A percentile compares a stretch with the other conserved stretches of the same genome.
Conservation (phyloP, 208 protist species). For the Herpetomonas samuelpessoai region DNA sequence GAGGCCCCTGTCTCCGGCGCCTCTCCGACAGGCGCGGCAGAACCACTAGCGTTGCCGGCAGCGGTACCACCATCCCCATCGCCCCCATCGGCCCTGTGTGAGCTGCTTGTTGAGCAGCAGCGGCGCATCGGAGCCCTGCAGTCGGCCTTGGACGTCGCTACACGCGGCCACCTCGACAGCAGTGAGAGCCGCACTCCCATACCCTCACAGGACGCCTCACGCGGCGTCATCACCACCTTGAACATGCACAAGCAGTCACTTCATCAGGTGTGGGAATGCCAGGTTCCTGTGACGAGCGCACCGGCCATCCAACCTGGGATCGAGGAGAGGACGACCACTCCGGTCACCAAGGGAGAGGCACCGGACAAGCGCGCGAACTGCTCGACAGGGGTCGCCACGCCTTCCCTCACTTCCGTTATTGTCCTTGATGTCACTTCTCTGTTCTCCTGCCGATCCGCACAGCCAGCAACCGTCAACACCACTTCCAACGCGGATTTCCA, state of each 20-base stretch:
- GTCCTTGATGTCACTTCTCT: slow-evolving; percentile 49
- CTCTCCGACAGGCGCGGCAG: too few species aligned
- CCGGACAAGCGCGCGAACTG: too few species aligned
- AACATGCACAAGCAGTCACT: too few species aligned
- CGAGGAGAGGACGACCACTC: too few species aligned
- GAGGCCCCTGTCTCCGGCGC: too few species aligned
- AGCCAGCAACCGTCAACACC: not conserved
- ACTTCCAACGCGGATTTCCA: too few species aligned
- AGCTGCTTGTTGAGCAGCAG: slow-evolving; percentile 21
- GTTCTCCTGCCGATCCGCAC: slow-evolving; percentile 15
- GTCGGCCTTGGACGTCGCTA: slow-evolving; percentile 6
- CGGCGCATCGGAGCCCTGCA: slow-evolving; percentile 21
- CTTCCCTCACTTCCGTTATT: slow-evolving; percentile 25
- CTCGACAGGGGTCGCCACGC: not conserved
- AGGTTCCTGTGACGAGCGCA: too few species aligned
- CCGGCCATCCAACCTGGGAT: too few species aligned
- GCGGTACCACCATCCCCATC: too few species aligned
- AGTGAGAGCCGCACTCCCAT: not conserved
- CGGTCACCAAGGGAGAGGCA: too few species aligned
- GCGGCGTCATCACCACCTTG: not conserved
- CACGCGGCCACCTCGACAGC: not conserved
- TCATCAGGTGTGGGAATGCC: too few species aligned
- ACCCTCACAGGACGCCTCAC: slow-evolving; percentile 2
- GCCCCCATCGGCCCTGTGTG: slow-evolving; percentile 7
- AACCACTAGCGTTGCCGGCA: too few species aligned